These are phyloP conservation scores for Silene coronaria DNA, from an alignment of 179 eudicot species.

Conservation along the genomic window DNA sequence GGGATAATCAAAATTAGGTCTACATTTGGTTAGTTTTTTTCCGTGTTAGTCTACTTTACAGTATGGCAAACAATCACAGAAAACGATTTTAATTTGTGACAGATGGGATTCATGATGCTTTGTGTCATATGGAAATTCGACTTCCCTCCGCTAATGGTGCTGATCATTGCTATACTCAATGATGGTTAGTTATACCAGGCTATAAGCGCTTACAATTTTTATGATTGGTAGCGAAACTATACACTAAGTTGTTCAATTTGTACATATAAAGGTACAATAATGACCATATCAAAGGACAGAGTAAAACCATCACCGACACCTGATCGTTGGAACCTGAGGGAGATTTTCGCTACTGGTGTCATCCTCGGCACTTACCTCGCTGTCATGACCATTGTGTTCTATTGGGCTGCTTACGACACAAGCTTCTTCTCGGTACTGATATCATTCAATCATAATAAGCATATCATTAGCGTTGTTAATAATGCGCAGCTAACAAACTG, in stretches of 20 bases:
- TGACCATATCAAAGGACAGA: slow-evolving; percentile 70
- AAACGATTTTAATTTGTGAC: slow-evolving; percentile 7
- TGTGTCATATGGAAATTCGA: slow-evolving; percentile 56
- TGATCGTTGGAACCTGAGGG: slow-evolving; percentile 62
- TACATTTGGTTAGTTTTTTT: not conserved
- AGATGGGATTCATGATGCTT: slow-evolving; percentile 60
- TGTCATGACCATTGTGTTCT: slow-evolving; percentile 51
- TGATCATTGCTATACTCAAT: slow-evolving; percentile 59
- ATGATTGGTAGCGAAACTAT: not conserved
- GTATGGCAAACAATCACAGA: not conserved
- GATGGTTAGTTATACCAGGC: slow-evolving; percentile 33
- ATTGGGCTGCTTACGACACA: slow-evolving; percentile 51
- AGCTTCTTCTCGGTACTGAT: slow-evolving; percentile 47
- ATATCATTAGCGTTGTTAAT: not conserved
- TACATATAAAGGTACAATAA: slow-evolving; percentile 27
- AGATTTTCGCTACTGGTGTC: slow-evolving; percentile 56
- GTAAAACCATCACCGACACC: slow-evolving; percentile 65
- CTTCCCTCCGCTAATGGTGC: slow-evolving; percentile 69
- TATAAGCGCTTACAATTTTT: not conserved
- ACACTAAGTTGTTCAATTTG: not conserved
- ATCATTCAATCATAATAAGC: not conserved
- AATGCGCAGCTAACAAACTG: not conserved
- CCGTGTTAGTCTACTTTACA: not conserved
- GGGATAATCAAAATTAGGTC: not conserved
- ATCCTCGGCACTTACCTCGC: slow-evolving; percentile 51